Base-by-base conservation (phyloP, 768 basidiomycete species). In the Chiua virens region DNA sequence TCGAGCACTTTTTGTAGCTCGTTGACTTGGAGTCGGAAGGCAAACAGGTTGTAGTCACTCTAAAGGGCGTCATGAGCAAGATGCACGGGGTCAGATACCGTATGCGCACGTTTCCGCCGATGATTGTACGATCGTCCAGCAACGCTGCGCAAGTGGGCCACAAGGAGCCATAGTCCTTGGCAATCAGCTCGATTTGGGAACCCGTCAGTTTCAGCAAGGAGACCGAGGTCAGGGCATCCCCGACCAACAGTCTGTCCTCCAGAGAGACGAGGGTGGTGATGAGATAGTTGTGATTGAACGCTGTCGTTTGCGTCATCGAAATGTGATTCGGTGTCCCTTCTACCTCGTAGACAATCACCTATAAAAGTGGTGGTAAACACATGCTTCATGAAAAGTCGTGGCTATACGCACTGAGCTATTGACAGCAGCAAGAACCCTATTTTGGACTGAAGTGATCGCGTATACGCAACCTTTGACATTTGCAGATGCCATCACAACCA, bases 201-300 rank as follows among this genome's bases (percentile, higher is more conserved):
- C 71, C 72, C 3, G 59, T 53, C 45, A 87, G 66, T 49, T 78
- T 77, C 28, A 95, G 71, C 23, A 92, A 57, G 3, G 91, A 86
- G 17, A 95, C 76, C 0, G 92, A 92, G 63, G 81, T 83, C 23
- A 95, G 79, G 8, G 85, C 83, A 61, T 97, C 94, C 32, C 89
- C 89, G n/a, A 84, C 78, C 17, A 89, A 69, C 22, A 96, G 64
- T 41, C 69, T 71, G 52, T 83, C 69, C 3, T 73, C 77, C 42
- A 76, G 77, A 4, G 80, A 71, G 0, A 79, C 81, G 20, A 97
- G 69, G 49, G 80, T 83, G 5, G 80, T 82, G 25, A 94, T 82
- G 50, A 89, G 54, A 69, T 94, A 93, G 49, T 89, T 92, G 63
- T 92, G 89, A 56, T 87, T 84, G 86, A 91, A 94, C 35, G 79